Percentiles rank a stretch among this genome's conserved stretches.
Evolutionary conservation across 2,329 filamentous ascomycete species (phyloP).

Genomic region (Teratosphaeria gauchensis): DNA sequence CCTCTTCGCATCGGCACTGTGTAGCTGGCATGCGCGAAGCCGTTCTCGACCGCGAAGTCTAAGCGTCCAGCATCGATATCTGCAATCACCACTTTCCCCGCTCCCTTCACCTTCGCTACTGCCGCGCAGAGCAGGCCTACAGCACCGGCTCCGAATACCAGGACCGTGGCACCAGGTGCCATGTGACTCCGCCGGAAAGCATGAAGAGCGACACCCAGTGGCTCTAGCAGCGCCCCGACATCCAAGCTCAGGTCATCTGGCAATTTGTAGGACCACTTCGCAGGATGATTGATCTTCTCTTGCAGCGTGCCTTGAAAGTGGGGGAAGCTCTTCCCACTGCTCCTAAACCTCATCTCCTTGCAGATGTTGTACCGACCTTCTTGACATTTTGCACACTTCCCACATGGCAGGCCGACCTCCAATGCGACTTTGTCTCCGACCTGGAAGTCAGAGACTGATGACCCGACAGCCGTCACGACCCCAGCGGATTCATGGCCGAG

Average conservation of each 20-base stretch:
- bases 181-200: slow-evolving; percentile 46
- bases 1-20: slow-evolving; percentile 39
- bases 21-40: slow-evolving; percentile 38
- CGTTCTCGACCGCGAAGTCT: slow-evolving; percentile 44
- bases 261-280: slow-evolving; percentile 49
- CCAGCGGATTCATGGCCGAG: slow-evolving; percentile 72
- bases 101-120: slow-evolving; percentile 45
- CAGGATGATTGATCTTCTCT: slow-evolving; percentile 52
- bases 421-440: slow-evolving; percentile 80
- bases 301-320: slow-evolving; percentile 57
- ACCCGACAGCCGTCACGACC: slow-evolving; percentile 63
- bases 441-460: slow-evolving; percentile 40
- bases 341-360: slow-evolving; percentile 47
- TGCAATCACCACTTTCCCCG: slow-evolving; percentile 47
- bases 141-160: slow-evolving; percentile 53
- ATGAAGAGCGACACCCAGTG: slow-evolving; percentile 51
- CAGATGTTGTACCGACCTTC: slow-evolving; percentile 55
- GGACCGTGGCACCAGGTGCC: slow-evolving; percentile 35
- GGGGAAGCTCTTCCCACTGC: slow-evolving; percentile 50
- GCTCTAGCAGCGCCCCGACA: slow-evolving; percentile 51
- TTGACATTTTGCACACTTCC: slow-evolving; percentile 46
- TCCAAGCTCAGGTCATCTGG: slow-evolving; percentile 44
- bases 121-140: slow-evolving; percentile 51
- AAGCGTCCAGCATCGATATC: slow-evolving; percentile 51
- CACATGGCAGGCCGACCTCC: slow-evolving; percentile 82